Base-by-base conservation (phyloP, 192 early-diverging fungal species). In the Backusella macrospora region DNA sequence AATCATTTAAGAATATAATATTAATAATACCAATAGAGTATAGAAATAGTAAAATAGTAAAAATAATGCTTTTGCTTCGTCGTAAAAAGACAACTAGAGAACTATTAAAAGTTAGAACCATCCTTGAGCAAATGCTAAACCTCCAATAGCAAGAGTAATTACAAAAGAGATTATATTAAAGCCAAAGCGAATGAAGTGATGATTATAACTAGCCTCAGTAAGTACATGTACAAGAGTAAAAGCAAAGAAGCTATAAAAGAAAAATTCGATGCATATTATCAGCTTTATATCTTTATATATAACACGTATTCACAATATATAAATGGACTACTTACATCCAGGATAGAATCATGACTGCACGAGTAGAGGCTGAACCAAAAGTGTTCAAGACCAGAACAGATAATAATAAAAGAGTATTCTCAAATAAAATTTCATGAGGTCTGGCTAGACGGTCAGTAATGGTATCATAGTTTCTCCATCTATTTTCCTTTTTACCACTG, bases 341-440 rank as follows among this genome's bases (percentile, higher is more conserved):
- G 13, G 72, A 18, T 16, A 82, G 6, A 39, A 82, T 76, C 39
- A 72, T 68, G 9, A 77, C 83, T 15, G 78, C 72, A 45, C 73
- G 62, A 2, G 66, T 76, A n/a, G 73, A 48, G 15, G 77, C 83
- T 65, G 44, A 65, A 47, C 62, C 80, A 8, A 84, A 62, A 13
- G 75, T 75, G 43, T 84, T 82, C 0, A 84, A 21, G 0, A 74
- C 62, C 39, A 84, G 43, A 12, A 78, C 83, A 21, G 75, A 39
- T 23, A 84, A 65, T 6, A 84, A 43, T 18, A 81, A 59, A 12
- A 84, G 15, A 23, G 70, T 77, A 15, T 77, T 77, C 43, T 77
- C 76, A 59, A 72, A 67, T 8, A 72, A 37, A 2, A 77, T 64
- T 29, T 38, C 14, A 45, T 77, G 76, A 29, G 76, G 62, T 7